These are phyloP conservation scores for Vitis hybrid DNA, from an alignment of 177 flowering plant species.

Conservation along the genomic window DNA sequence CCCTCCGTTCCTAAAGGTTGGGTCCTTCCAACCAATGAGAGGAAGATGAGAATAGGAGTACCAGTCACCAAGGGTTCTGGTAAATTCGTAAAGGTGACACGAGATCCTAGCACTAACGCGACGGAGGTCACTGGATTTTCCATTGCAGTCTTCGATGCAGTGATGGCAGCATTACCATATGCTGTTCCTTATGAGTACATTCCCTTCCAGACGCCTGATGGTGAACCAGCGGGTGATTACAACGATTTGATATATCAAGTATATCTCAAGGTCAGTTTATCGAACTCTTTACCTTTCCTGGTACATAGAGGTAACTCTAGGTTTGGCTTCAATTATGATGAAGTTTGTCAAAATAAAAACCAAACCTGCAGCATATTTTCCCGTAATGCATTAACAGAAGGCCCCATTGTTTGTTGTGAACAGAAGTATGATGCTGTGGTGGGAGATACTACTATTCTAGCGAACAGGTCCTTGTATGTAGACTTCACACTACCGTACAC, in stretches of 20 bases:
- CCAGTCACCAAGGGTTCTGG: slow-evolving; percentile 13
- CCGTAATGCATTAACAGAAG: no score
- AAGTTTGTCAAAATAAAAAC: no score
- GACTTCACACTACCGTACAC: slow-evolving; percentile 36
- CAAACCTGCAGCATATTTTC: no score
- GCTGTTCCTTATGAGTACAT: slow-evolving; percentile 11
- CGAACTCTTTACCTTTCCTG: no score
- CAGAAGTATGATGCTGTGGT: slow-evolving; percentile 23
- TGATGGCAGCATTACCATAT: slow-evolving; percentile 11
- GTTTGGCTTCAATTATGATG: no score
- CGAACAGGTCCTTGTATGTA: slow-evolving; percentile 19
- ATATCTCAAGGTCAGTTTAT: not conserved
- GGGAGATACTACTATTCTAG: slow-evolving; percentile 22
- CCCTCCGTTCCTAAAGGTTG: slow-evolving; percentile 21
- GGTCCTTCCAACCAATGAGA: slow-evolving; percentile 17
- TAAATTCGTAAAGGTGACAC: slow-evolving; percentile 18
- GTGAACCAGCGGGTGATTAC: not conserved
- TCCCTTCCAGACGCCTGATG: no score
- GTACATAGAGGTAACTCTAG: no score
- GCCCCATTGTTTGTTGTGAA: no score
- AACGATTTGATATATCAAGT: slow-evolving; percentile 7
- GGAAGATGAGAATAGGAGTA: slow-evolving; percentile 23
- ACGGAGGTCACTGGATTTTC: slow-evolving; percentile 11
- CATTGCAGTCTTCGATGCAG: slow-evolving; percentile 26
- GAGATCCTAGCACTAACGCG: not conserved